Evolutionary conservation across 192 early-diverging fungal genomes (phyloP).

Genomic region (Entomortierella beljakovae): DNA sequence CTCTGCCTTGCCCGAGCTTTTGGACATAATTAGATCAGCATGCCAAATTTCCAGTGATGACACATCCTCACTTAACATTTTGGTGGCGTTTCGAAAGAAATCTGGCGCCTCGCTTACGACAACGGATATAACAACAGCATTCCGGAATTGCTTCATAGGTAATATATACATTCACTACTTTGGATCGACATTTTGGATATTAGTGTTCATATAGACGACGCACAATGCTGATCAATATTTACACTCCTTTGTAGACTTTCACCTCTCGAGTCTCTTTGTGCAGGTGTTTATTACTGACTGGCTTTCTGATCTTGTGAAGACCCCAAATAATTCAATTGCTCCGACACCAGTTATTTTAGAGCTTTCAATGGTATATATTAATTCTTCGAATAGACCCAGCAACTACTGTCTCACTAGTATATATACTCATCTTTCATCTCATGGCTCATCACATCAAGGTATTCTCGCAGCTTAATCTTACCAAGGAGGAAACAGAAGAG

Average conservation of each 20-base stretch:
- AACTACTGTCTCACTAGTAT: neutral
- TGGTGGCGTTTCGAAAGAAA: conserved; percentile 40
- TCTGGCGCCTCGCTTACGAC: neutral
- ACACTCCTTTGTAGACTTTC: conserved; percentile 5
- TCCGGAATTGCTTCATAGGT: conserved; percentile 22
- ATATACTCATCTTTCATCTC: neutral
- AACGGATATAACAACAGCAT: conserved; percentile 24
- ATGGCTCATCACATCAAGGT: conserved; percentile 1
- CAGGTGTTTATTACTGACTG: conserved; percentile 32
- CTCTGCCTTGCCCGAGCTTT: conserved; percentile 11
- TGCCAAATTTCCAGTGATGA: neutral
- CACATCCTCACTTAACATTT: conserved; percentile 15
- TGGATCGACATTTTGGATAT: too few relatives aligned
- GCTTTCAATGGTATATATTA: conserved; percentile 13
- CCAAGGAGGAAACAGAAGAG: conserved; percentile 18
- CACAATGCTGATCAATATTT: too few relatives aligned
- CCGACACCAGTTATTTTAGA: conserved; percentile 18
- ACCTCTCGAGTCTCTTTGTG: neutral
- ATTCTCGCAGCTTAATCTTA: conserved; percentile 24
- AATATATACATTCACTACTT: too few relatives aligned
- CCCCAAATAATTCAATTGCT: neutral
- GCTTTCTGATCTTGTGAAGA: conserved; percentile 23
- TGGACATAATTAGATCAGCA: conserved; percentile 10
- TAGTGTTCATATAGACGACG: too few relatives aligned
- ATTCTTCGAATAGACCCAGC: neutral